Base-by-base conservation (phyloP, 2,329 filamentous ascomycete genomes). In the Botryotinia convoluta region DNA sequence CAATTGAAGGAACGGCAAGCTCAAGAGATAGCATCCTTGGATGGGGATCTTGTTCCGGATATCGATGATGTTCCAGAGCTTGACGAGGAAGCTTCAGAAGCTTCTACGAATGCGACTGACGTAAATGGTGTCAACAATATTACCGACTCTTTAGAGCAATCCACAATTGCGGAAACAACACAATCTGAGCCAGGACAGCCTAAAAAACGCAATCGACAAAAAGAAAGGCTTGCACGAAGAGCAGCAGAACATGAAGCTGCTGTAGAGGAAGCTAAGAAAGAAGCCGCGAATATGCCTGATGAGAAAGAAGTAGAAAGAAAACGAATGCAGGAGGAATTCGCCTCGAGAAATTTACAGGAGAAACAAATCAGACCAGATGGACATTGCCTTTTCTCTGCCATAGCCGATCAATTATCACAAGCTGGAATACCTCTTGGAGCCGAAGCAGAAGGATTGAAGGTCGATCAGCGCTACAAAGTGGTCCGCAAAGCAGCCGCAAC, bases 331-430 rank as follows among this genome's bases (percentile, higher is more conserved):
- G 84, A 85, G 42, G 88, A 89, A 59, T 92, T 98, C 81, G 83
- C 85, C 71, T 84, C 86, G 62, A 84, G 91, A 73, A 86, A 86
- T 0, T 86, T 98, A 26, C 85, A 84, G 32, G 93, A 98, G 84
- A 88, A 92, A 78, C 90, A 93, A 74, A 94, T 99, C 73, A 88
- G 88, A 57, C 94, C 96, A 0, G 95, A 99, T 82, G 96, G 96
- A 0, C 96, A 99, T 83, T 99, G 96, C 81, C 85, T 99, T 26
- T 99, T 98, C 83, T 92, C 94, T 26, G 94, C 96, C 0, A 88
- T 98, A 69, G 95, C 95, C 39, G 93, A 96, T 81, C 94, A 97
- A 83, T 86, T 98, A 71, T 84, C 83, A 71, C 84, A 87, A 71
- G 83, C 86, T 62, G 83, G 81, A 3, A 84, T 90, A 22, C 79